phyloP scores from a whole-genome alignment of 768 basidiomycete genomes.

The Asterophora lycoperdoides region DNA sequence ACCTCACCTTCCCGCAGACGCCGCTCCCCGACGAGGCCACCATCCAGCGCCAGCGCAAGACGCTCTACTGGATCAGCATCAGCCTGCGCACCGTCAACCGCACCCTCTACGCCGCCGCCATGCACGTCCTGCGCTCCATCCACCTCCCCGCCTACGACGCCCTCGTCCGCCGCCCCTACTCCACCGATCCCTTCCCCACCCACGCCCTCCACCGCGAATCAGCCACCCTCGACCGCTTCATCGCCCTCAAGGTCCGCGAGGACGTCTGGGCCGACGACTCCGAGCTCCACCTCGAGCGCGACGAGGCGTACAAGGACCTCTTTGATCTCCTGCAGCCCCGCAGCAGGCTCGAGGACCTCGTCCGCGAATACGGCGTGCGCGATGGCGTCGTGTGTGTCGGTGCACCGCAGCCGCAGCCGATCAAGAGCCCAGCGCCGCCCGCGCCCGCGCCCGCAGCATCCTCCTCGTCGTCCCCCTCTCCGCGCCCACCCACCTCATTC shows the following conservation, averaged over 20 bases:
- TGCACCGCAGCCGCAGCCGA: neutral
- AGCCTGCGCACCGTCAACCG: constrained; percentile 62
- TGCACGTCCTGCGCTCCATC: constrained; percentile 75
- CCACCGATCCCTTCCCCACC: constrained; percentile 73
- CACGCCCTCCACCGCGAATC: constrained; percentile 67
- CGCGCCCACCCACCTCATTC: constrained; percentile 1
- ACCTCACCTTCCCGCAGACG: constrained; percentile 54
- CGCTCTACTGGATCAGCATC: constrained; percentile 65
- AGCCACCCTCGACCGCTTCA: constrained; percentile 69
- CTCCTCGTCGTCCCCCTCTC: neutral
- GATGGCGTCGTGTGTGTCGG: constrained; percentile 37
- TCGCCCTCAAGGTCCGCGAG: constrained; percentile 74
- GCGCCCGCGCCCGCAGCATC: constrained; percentile 1
- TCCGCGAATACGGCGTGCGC: constrained; percentile 39
- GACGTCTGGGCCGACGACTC: constrained; percentile 75
- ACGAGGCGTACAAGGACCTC: constrained; percentile 74
- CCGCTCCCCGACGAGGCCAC: constrained; percentile 34
- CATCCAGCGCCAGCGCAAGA: constrained; percentile 56
- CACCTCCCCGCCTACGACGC: constrained; percentile 64
- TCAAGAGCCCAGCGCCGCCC: too few relatives aligned
- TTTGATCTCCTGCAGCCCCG: constrained; percentile 76
- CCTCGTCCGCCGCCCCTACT: constrained; percentile 63
- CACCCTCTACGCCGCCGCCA: constrained; percentile 71
- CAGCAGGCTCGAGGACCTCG: constrained; percentile 71
- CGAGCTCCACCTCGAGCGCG: constrained; percentile 69